Base-by-base conservation (phyloP, 352 stramenopile species). In the Aphanomyces invadans region DNA sequence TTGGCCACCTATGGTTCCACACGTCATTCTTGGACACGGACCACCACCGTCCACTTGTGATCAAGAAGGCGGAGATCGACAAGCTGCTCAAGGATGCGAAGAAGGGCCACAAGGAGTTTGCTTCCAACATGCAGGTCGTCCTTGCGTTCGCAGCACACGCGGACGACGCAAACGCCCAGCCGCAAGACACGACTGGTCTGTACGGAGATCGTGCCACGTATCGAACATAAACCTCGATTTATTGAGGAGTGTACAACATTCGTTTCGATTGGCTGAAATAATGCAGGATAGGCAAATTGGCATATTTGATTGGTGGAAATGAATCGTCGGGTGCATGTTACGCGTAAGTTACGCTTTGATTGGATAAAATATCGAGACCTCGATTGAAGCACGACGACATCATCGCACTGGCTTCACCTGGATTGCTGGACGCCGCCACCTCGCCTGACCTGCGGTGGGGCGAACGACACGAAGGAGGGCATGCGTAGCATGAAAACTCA, bases 1-100 rank as follows among this genome's bases (percentile, higher is more conserved):
- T 90, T 19, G 81, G 81, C 1, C 73, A 90, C 59, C 83, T 89
- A 70, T 90, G 81, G 81, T 86, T 90, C 70, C 81, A 90, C 72
- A 87, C 81, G 9, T 70, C 81, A n/a, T 90, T 90, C 36, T 59
- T 90, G 21, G 68, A 69, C 5, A 28, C 48, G 10, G 71, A 62
- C 19, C 39, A 69, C 19, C 54, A 75, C 42, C 71, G 80, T 69
- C 64, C n/a, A n/a, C n/a, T 90, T 12, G 48, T 56, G 39, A 29
- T 90, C 17, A 31, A 66, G 11, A 90, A 90, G 53, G 65, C 68
- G 31, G 81, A 87, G 70, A 88, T 90, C 52, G 81, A 90, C 76
- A 86, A 88, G 52, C 63, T 78, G 21, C 69, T 84, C 25, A 89
- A 88, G 62, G 81, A 90, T 65, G 63, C 62, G 63, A 90, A 90